Conservation (phyloP, 306 rosid species). For the Inga oerstediana region DNA sequence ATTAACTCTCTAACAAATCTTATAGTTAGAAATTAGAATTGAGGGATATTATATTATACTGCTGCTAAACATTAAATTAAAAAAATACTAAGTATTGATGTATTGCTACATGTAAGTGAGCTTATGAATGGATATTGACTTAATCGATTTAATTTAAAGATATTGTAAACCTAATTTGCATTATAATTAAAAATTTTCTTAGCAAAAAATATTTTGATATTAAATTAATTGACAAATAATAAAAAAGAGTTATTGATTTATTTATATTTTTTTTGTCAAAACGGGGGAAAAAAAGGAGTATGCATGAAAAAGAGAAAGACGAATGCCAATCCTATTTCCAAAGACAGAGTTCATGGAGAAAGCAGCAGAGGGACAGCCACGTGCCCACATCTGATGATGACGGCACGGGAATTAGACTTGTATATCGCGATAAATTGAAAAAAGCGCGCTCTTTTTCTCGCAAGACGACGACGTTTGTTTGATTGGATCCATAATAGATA, state of each 20-base stretch:
- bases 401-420: not conserved
- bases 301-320: too few species aligned
- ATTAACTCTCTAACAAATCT: too few species aligned
- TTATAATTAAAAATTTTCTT: too few species aligned
- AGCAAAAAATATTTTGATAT: too few species aligned
- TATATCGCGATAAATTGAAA: slow-evolving; percentile 14
- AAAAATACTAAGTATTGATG: not conserved
- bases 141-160: not conserved
- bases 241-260: not conserved
- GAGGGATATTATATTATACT: too few species aligned
- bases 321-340: not conserved
- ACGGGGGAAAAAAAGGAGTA: not conserved
- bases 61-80: too few species aligned
- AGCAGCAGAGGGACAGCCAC: slow-evolving; percentile 38
- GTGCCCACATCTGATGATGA: slow-evolving; percentile 30
- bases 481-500: not conserved
- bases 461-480: not conserved
- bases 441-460: not conserved
- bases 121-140: not conserved
- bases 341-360: not conserved
- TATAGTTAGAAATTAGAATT: too few species aligned
- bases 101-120: not conserved
- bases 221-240: too few species aligned
- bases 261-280: not conserved
- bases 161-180: not conserved